These are phyloP conservation scores for Hortaea werneckii DNA, from an alignment of 2,329 filamentous ascomycete species.

Conservation along the genomic window DNA sequence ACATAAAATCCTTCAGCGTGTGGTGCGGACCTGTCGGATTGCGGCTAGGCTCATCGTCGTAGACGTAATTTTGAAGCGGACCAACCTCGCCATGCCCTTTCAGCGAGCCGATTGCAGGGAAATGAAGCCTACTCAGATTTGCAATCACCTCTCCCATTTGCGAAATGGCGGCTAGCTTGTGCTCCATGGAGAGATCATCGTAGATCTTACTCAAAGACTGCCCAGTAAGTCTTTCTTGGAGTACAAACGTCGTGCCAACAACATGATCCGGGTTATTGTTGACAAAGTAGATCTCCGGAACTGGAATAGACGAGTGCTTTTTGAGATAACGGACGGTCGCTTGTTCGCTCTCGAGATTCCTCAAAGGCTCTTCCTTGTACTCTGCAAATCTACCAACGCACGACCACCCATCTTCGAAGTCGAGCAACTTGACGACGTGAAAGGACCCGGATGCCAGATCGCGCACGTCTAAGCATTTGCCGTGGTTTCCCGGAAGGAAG, in stretches of 20 bases:
- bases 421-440: not conserved
- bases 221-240: constrained; percentile 9
- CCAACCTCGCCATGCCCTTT: not conserved
- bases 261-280: constrained; percentile 7
- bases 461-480: constrained; percentile 2
- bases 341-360: constrained; percentile 5
- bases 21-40: constrained; percentile 5
- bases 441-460: not conserved
- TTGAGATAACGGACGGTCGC: constrained; percentile 3
- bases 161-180: constrained; percentile 5
- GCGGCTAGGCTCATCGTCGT: not conserved
- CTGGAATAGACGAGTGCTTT: constrained; percentile 7
- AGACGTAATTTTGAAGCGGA: not conserved
- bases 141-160: constrained; percentile 5
- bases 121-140: constrained; percentile 2
- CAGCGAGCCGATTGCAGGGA: not conserved
- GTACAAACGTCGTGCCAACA: constrained; percentile 7
- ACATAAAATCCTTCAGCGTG: not conserved
- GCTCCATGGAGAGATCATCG: constrained; percentile 1
- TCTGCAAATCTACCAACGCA: constrained; percentile 10
- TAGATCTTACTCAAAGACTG: constrained; percentile 1
- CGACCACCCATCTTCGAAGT: constrained; percentile 8
- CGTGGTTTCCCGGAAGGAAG: constrained; percentile 6
- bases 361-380: not conserved
- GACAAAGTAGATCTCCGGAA: constrained; percentile 7